phyloP scores from a whole-genome alignment of 108 stramenopile species.

The Cyclotella cryptica region DNA sequence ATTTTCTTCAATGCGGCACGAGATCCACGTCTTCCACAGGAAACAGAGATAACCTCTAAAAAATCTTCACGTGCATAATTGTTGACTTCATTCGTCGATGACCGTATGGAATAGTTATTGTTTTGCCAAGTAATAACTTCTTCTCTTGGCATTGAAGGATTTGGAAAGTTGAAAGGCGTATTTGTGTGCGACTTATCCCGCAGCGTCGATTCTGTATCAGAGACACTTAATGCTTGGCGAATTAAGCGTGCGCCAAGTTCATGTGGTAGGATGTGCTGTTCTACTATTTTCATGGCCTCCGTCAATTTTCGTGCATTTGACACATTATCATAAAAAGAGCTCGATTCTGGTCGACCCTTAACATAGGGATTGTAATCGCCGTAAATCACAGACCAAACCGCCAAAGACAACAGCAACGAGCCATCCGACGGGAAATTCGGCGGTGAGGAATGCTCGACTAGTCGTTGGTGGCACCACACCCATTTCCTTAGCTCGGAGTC shows the following conservation, averaged over 20 bases:
- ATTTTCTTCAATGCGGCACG: constrained; percentile 37
- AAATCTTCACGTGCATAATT: constrained; percentile 26
- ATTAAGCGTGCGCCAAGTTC: neutral
- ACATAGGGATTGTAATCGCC: constrained; percentile 40
- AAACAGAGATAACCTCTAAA: constrained; percentile 40
- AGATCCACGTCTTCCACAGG: constrained; percentile 46
- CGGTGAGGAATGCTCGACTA: neutral
- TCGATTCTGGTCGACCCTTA: neutral
- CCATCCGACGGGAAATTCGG: neutral
- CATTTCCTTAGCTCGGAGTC: constrained; percentile 47
- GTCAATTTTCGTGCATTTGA: constrained; percentile 1
- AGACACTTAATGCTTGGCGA: neutral
- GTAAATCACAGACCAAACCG: constrained; percentile 34
- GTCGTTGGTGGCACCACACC: constrained; percentile 33
- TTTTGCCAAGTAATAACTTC: constrained; percentile 35
- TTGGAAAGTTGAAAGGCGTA: constrained; percentile 15
- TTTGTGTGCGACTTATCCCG: constrained; percentile 3
- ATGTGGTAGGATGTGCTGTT: constrained; percentile 10
- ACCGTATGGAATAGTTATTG: constrained; percentile 33
- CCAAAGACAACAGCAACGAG: constrained; percentile 11
- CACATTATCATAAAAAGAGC: neutral
- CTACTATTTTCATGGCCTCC: neutral
- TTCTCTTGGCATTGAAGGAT: constrained; percentile 24
- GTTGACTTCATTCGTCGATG: constrained; percentile 10
- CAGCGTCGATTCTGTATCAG: neutral